These are phyloP conservation scores for Tuctoria greenei DNA, from an alignment of 176 grass and related monocot species.

Conservation along the genomic window DNA sequence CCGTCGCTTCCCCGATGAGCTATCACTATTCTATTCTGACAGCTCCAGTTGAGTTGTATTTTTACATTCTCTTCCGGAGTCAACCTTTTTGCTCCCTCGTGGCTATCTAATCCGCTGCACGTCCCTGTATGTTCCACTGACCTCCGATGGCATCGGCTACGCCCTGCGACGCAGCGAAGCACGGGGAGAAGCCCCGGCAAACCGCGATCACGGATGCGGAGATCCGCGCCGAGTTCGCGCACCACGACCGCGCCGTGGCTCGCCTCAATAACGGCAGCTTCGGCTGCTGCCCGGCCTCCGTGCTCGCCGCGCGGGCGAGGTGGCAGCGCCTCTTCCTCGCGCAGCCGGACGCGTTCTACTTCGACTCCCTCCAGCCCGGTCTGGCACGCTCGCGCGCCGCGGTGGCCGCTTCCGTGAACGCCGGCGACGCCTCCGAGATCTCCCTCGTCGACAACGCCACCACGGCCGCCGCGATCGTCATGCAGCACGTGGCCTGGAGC, in stretches of 20 bases:
- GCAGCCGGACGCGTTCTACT: conserved; percentile 74
- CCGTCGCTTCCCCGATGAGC: not conserved
- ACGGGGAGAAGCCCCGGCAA: conserved; percentile 17
- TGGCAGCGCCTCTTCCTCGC: conserved; percentile 63
- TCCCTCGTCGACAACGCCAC: conserved; percentile 85
- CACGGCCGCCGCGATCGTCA: conserved; percentile 66
- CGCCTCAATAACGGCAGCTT: conserved; percentile 80
- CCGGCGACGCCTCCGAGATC: conserved; percentile 44
- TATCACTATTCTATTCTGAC: not conserved
- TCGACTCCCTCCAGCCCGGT: conserved; percentile 52
- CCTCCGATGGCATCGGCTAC: conserved; percentile 13
- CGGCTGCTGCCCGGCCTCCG: conserved; percentile 56
- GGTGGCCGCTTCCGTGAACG: conserved; percentile 44
- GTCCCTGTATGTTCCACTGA: not conserved
- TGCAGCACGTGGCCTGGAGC: conserved; percentile 77
- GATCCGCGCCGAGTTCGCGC: conserved; percentile 54
- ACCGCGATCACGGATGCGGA: conserved; percentile 31
- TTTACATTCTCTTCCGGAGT: not conserved
- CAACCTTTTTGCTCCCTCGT: not conserved
- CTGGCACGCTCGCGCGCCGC: conserved; percentile 52
- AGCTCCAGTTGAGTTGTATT: not conserved
- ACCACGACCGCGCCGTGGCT: conserved; percentile 58
- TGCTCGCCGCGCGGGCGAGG: conserved; percentile 40
- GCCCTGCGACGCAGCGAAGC: conserved; percentile 4
- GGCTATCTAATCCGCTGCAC: not conserved